Conservation (phyloP, 441 rosid genomes). For the Jatropha multifida region DNA sequence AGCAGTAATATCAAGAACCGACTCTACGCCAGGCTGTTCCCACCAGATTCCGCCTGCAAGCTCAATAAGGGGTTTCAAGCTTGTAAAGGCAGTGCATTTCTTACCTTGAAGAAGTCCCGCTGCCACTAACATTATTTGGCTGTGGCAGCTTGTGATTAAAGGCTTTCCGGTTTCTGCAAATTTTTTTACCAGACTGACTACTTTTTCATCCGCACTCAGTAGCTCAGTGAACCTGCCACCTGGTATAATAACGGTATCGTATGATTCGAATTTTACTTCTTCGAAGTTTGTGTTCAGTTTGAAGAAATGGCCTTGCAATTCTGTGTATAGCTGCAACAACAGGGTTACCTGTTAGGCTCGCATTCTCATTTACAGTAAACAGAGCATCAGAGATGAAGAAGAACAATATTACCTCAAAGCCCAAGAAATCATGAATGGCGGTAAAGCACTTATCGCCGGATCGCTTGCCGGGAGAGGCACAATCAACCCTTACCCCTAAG, state of each 20-base stretch:
- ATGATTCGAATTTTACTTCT: constrained; percentile 32
- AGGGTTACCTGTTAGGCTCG: too few relatives aligned
- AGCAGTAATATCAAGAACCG: constrained; percentile 40
- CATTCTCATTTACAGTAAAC: too few relatives aligned
- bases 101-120: constrained; percentile 45
- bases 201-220: constrained; percentile 41
- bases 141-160: constrained; percentile 48
- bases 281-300: constrained; percentile 42
- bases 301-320: constrained; percentile 45
- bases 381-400: too few relatives aligned
- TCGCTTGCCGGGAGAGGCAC: constrained; percentile 43
- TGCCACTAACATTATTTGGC: constrained; percentile 46
- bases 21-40: constrained; percentile 48
- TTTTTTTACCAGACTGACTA: constrained; percentile 30
- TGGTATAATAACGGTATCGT: constrained; percentile 46
- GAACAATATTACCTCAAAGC: constrained; percentile 34
- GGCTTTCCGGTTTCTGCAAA: constrained; percentile 42
- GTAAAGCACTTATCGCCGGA: constrained; percentile 45
- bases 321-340: constrained; percentile 41
- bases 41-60: constrained; percentile 52
- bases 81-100: constrained; percentile 50
- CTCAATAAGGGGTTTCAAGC: constrained; percentile 46
- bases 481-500: constrained; percentile 40
- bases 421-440: constrained; percentile 44
- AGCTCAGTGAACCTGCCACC: constrained; percentile 49